Evolutionary conservation across 345 rosid species (phyloP), one percentile per base, ranked within the genome.

Genomic region (Bretschneidera sinensis): DNA sequence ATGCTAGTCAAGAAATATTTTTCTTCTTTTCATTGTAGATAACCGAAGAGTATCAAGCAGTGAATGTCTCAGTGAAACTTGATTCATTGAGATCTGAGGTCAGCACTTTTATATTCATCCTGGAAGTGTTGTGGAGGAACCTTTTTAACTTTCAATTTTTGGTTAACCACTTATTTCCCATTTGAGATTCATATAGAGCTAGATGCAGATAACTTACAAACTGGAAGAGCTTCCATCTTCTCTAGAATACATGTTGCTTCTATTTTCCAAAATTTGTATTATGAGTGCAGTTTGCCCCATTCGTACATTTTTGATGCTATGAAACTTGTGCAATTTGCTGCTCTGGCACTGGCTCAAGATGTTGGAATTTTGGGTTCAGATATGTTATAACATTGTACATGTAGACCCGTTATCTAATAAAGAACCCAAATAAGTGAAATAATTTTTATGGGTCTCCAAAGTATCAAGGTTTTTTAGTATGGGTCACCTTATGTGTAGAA

Each of bases 11-110:
- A 61, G 56, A 69, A 49, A 21, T 54, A 59, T 57, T 64, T 62
- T 50, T 31, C 35, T 31, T 31, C 9, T 77, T 67, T 57, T 51
- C 61, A 43, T 67, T 82, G 78, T 73, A 95, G 99, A 77, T 72
- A 51, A 67, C 70, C 24, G 96, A 87, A 74, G 98, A 83, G 59
- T 76, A 73, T 60, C 97, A 81, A 64, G 89, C 87, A 21, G 97
- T 95, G 67, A 78, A 84, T 48, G 88, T 91, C 52, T 83, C 96
- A 17, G 87, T 88, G 62, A 91, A 85, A 74, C 72, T 79, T 65
- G 89, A 90, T 72, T 73, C 61, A 53, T 81, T 84, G 71, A 63
- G 72, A 83, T 74, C 82, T 23, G 86, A 91, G 99, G 99, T 94
- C 59, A 77, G 79, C 65, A 45, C 21, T 51, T 69, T n/a, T 71